A percentile compares a stretch with the other conserved stretches of the same genome.
Conservation (phyloP, 2,329 filamentous ascomycete genomes). For the Fonsecaea monophora region DNA sequence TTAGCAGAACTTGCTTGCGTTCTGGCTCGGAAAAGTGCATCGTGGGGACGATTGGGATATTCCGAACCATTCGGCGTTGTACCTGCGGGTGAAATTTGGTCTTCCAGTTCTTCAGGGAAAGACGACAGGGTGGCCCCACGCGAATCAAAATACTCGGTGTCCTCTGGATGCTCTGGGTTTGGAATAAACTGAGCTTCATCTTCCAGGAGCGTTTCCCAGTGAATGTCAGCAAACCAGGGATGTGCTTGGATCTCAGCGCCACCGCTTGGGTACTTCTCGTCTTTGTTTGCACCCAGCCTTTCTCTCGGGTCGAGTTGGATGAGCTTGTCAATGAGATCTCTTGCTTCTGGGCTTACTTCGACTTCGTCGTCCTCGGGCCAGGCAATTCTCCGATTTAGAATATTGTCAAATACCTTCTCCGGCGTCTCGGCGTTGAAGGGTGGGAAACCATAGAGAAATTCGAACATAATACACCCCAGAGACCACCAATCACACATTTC, state of each 20-base stretch:
- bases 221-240: conserved; percentile 83
- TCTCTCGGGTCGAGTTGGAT: conserved; percentile 83
- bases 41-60: conserved; percentile 88
- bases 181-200: conserved; percentile 97
- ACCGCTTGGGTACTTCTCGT: conserved; percentile 81
- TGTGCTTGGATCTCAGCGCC: conserved; percentile 91
- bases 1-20: conserved; percentile 88
- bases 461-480: conserved; percentile 96
- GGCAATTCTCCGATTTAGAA: conserved; percentile 83
- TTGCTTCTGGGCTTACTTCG: conserved; percentile 79
- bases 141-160: conserved; percentile 96
- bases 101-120: conserved; percentile 93
- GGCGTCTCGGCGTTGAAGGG: conserved; percentile 91
- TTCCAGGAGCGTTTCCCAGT: conserved; percentile 90
- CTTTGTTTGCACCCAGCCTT: conserved; percentile 82
- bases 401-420: conserved; percentile 96
- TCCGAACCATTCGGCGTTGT: conserved; percentile 68
- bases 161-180: conserved; percentile 88
- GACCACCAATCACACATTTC: conserved; percentile 99
- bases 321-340: conserved; percentile 91
- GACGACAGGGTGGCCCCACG: conserved; percentile 89
- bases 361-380: conserved; percentile 89
- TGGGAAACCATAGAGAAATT: conserved; percentile 90
- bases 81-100: conserved; percentile 78
- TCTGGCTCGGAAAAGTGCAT: conserved; percentile 87